A percentile compares a stretch with the other conserved stretches of the same genome.
These are phyloP conservation scores for Vanrija humicola DNA, from an alignment of 1,284 basidiomycete species.

Conservation along the genomic window DNA sequence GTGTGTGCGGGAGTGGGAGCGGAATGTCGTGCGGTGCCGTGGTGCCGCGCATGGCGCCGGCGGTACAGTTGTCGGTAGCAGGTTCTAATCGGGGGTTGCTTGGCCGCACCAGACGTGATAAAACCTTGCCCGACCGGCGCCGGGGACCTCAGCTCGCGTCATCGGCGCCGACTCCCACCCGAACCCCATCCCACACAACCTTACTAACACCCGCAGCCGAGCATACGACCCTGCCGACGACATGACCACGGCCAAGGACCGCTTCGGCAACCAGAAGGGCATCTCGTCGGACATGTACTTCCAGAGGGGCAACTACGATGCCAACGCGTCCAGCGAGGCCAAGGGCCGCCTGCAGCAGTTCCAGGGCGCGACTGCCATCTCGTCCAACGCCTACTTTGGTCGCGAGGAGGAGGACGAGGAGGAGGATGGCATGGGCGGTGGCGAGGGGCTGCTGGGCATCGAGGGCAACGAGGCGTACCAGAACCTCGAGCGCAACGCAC, in stretches of 20 bases:
- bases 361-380: slow-evolving; percentile 89
- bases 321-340: slow-evolving; percentile 67
- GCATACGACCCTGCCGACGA: slow-evolving; percentile 59
- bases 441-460: slow-evolving; percentile 59
- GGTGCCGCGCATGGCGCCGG: neutral
- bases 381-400: slow-evolving; percentile 92
- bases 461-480: slow-evolving; percentile 61
- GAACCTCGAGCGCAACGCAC: slow-evolving; percentile 67
- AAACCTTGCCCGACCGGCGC: no score
- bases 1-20: no score
- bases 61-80: neutral
- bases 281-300: slow-evolving; percentile 99
- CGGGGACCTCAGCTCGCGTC: no score
- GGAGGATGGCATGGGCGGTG: slow-evolving; percentile 45
- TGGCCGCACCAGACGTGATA: no score
- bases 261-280: slow-evolving; percentile 83
- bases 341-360: slow-evolving; percentile 78
- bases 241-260: slow-evolving; percentile 72
- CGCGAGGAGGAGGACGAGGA: slow-evolving; percentile 71
- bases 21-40: no score
- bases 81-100: neutral
- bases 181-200: no score
- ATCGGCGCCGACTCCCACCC: no score
- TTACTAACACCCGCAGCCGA: neutral
- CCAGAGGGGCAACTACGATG: slow-evolving; percentile 82